phyloP scores from a whole-genome alignment of 1,139 yeast genomes.

The Arxiozyma slooffiae region DNA sequence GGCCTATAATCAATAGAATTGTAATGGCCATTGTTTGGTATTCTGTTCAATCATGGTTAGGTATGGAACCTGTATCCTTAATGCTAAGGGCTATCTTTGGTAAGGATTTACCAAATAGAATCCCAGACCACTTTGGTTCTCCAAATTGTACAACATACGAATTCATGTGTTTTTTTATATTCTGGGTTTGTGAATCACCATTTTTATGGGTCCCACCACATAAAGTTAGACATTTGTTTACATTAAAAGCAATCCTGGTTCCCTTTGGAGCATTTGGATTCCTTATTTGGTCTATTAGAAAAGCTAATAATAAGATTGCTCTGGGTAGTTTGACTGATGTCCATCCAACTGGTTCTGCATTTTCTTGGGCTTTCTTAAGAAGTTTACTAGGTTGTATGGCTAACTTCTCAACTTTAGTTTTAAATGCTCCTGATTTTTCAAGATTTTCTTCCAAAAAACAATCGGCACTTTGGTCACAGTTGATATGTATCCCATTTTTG shows the following conservation, averaged over 20 bases:
- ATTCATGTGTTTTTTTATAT: slow-evolving; percentile 64
- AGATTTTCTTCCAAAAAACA: slow-evolving; percentile 57
- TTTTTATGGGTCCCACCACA: slow-evolving; percentile 77
- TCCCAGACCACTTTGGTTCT: slow-evolving; percentile 43
- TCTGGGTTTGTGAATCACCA: slow-evolving; percentile 69
- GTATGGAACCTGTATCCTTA: slow-evolving; percentile 70
- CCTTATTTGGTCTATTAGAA: slow-evolving; percentile 68
- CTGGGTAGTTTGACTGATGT: slow-evolving; percentile 21
- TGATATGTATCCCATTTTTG: slow-evolving; percentile 60
- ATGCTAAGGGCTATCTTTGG: slow-evolving; percentile 64
- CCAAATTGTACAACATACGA: slow-evolving; percentile 58
- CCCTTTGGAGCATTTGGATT: slow-evolving; percentile 76
- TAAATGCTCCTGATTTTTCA: slow-evolving; percentile 84
- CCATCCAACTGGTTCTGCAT: slow-evolving; percentile 19
- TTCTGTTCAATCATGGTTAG: slow-evolving; percentile 73
- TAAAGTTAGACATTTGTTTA: slow-evolving; percentile 67
- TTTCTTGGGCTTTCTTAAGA: slow-evolving; percentile 64
- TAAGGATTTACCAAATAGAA: slow-evolving; percentile 40
- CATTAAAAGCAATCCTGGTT: slow-evolving; percentile 63
- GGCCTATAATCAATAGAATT: slow-evolving; percentile 75
- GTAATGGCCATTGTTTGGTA: slow-evolving; percentile 82
- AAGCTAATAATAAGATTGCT: slow-evolving; percentile 30
- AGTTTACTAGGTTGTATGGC: slow-evolving; percentile 72
- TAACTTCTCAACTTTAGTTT: slow-evolving; percentile 76
- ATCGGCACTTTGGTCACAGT: slow-evolving; percentile 44